Evolutionary conservation across 768 basidiomycete species (phyloP).

Genomic region (Dentipellis fragilis): DNA sequence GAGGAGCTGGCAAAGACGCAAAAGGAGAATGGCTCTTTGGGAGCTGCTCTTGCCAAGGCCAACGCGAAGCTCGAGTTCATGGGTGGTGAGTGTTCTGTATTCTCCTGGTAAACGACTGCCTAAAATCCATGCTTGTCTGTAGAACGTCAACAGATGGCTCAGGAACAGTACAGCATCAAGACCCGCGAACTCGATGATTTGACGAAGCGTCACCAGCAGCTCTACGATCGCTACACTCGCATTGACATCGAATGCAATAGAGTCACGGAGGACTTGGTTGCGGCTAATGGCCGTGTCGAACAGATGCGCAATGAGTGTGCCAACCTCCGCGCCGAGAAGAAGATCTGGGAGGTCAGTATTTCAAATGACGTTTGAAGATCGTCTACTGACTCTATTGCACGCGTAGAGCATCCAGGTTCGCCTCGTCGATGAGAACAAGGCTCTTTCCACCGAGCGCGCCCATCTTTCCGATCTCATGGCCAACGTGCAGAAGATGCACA

Average conservation of each 20-base stretch:
- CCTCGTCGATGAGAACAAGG: conserved; percentile 78
- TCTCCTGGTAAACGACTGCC: not conserved
- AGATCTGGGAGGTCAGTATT: conserved; percentile 73
- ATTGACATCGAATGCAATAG: conserved; percentile 68
- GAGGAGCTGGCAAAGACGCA: conserved; percentile 62
- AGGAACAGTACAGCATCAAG: conserved; percentile 57
- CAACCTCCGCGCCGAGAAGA: conserved; percentile 88
- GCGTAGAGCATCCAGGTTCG: conserved; percentile 66
- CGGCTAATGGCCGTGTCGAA: conserved; percentile 52
- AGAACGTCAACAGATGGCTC: conserved; percentile 66
- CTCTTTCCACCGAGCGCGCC: conserved; percentile 69
- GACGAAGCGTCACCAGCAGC: conserved; percentile 56
- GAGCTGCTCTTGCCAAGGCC: conserved; percentile 68
- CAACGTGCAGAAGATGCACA: conserved; percentile 86
- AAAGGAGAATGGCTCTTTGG: conserved; percentile 54
- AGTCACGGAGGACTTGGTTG: conserved; percentile 54
- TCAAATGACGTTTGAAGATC: not conserved
- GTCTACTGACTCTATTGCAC: too few relatives aligned
- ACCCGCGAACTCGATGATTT: conserved; percentile 57
- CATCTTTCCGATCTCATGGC: conserved; percentile 81
- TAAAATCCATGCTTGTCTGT: not conserved
- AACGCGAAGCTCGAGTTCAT: conserved; percentile 76
- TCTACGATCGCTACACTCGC: conserved; percentile 65
- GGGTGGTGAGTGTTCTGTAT: conserved; percentile 40
- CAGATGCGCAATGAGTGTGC: conserved; percentile 78